Percentiles rank a stretch among this genome's conserved stretches.
Conservation (phyloP, 768 basidiomycete genomes). For the Rhodosporidiobolus odoratus region DNA sequence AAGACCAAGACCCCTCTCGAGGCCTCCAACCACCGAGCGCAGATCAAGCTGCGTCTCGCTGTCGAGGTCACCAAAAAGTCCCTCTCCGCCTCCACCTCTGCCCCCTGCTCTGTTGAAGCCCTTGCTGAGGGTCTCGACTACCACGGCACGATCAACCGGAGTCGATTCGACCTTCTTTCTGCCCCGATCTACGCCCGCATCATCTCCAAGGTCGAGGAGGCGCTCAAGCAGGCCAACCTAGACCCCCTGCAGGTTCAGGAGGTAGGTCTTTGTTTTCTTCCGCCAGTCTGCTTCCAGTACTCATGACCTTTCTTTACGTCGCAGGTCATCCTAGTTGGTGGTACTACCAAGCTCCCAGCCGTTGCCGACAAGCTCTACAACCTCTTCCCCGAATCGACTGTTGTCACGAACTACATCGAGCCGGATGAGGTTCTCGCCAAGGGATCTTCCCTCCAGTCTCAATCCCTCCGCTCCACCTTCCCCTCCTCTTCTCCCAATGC, state of each 20-base stretch:
- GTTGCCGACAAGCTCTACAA: slow-evolving; percentile 46
- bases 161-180: slow-evolving; percentile 50
- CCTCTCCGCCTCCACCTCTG: slow-evolving; percentile 74
- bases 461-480: slow-evolving; percentile 25
- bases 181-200: slow-evolving; percentile 32
- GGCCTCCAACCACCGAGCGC: slow-evolving; percentile 69
- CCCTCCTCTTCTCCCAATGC: slow-evolving; percentile 14
- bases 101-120: slow-evolving; percentile 87
- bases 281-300: background rate
- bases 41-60: slow-evolving; percentile 86
- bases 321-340: slow-evolving; percentile 50
- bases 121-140: slow-evolving; percentile 90
- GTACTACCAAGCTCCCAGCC: slow-evolving; percentile 50
- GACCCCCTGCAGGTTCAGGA: slow-evolving; percentile 50
- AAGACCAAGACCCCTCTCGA: slow-evolving; percentile 75
- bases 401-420: slow-evolving; percentile 48
- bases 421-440: slow-evolving; percentile 51
- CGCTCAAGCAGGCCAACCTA: slow-evolving; percentile 45
- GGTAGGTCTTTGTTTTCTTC: slow-evolving; percentile 30
- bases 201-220: slow-evolving; percentile 45
- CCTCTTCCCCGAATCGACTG: slow-evolving; percentile 47
- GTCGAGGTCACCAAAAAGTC: slow-evolving; percentile 93
- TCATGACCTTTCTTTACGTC: background rate
- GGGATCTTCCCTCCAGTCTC: slow-evolving; percentile 46
- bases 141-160: slow-evolving; percentile 59